Conservation (phyloP, 2,329 filamentous ascomycete genomes). For the Penicillium sp. region DNA sequence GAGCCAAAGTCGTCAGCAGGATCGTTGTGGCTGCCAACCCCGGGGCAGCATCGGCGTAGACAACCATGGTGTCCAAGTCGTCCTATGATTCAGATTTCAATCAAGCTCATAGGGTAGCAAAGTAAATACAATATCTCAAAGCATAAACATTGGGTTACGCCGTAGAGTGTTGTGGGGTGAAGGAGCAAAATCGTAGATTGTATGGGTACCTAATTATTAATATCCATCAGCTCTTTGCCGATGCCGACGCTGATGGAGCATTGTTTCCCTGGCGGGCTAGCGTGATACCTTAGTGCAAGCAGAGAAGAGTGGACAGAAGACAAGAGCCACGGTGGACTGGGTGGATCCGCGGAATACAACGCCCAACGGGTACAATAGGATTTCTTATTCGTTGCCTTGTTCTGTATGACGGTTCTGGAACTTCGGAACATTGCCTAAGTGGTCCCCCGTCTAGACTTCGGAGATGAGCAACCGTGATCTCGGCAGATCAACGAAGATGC, state of each 20-base stretch:
- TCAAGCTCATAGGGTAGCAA: not conserved
- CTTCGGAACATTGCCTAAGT: not conserved
- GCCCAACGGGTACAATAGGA: not conserved
- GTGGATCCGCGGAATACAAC: not conserved
- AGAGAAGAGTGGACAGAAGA: not conserved
- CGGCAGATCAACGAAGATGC: not conserved
- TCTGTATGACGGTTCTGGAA: not conserved
- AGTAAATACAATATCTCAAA: not conserved
- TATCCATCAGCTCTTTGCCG: not conserved
- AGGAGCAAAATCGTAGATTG: not conserved
- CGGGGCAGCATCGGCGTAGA: conserved; percentile 25
- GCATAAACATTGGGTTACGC: not conserved
- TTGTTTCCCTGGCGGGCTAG: not conserved
- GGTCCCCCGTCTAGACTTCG: not conserved
- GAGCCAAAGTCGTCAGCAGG: conserved; percentile 22
- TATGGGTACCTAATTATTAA: not conserved
- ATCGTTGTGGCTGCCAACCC: conserved; percentile 25
- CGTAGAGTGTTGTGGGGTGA: not conserved
- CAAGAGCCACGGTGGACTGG: not conserved
- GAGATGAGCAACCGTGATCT: not conserved
- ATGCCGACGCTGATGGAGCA: not conserved
- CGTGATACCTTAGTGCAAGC: not conserved
- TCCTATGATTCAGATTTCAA: not conserved
- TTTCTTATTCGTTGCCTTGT: not conserved
- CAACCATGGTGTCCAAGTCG: conserved; percentile 24